Conservation (phyloP, 2,329 filamentous ascomycete genomes). For the Paracamarosporium sp. region DNA sequence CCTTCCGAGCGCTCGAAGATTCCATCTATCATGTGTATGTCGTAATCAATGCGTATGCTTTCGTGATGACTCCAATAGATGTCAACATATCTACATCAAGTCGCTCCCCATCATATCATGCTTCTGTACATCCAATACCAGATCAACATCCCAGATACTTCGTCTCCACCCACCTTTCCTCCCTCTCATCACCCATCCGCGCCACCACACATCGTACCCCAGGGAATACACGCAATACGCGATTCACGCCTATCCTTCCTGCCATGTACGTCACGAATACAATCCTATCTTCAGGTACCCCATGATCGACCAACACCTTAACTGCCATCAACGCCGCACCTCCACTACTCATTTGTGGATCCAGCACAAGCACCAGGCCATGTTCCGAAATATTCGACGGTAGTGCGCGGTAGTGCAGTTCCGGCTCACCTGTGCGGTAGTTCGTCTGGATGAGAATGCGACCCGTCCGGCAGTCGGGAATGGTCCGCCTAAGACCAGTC, state of each 20-base stretch:
- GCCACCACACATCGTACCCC: slow-evolving; percentile 86
- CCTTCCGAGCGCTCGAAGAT: not conserved
- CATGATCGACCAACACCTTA: slow-evolving; percentile 92
- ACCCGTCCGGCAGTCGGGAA: slow-evolving; percentile 90
- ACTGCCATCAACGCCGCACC: slow-evolving; percentile 91
- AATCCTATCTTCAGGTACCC: slow-evolving; percentile 82
- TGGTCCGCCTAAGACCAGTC: slow-evolving; percentile 84
- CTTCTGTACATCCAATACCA: not conserved
- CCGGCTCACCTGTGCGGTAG: slow-evolving; percentile 73
- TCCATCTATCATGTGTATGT: not conserved
- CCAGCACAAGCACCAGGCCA: slow-evolving; percentile 83
- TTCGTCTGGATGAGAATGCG: slow-evolving; percentile 91
- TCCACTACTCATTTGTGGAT: slow-evolving; percentile 93
- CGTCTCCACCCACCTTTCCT: slow-evolving; percentile 88
- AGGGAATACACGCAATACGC: slow-evolving; percentile 87
- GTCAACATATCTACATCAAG: not conserved
- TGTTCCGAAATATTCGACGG: slow-evolving; percentile 74
- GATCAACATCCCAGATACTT: slow-evolving; percentile 84
- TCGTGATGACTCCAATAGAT: not conserved
- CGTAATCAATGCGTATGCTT: not conserved
- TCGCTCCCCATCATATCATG: not conserved
- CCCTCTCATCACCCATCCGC: slow-evolving; percentile 78
- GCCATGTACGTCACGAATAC: slow-evolving; percentile 94
- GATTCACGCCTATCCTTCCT: slow-evolving; percentile 81
- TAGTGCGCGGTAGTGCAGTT: slow-evolving; percentile 87